phyloP scores from a whole-genome alignment of 805 yeast genomes.

The Metschnikowia rubicola region DNA sequence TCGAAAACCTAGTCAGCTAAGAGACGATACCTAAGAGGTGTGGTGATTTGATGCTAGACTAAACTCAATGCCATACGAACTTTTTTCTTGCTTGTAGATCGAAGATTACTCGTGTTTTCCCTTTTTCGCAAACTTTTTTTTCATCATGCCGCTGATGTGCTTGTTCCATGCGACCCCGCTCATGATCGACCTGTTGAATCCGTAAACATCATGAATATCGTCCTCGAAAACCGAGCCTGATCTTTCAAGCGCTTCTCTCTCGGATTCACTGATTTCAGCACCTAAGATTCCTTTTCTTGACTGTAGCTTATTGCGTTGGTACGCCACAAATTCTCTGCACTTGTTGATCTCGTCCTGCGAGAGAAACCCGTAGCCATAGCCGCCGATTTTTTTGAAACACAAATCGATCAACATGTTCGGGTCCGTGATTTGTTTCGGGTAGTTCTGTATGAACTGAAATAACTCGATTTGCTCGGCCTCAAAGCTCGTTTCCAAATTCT shows the following conservation, averaged over 20 bases:
- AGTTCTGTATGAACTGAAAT: slow-evolving; percentile 82
- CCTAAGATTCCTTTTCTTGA: slow-evolving; percentile 26
- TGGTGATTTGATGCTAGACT: too few species aligned
- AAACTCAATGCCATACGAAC: background rate
- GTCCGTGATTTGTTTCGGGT: slow-evolving; percentile 68
- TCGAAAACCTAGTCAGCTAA: too few species aligned
- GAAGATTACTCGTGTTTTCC: background rate
- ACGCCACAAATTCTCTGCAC: slow-evolving; percentile 74
- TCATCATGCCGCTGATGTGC: slow-evolving; percentile 51
- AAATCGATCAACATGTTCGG: slow-evolving; percentile 67
- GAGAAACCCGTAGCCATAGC: slow-evolving; percentile 62
- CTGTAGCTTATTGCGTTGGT: slow-evolving; percentile 46
- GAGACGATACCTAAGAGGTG: too few species aligned
- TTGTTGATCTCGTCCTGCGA: slow-evolving; percentile 79
- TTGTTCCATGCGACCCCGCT: slow-evolving; percentile 64
- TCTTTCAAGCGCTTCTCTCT: slow-evolving; percentile 29
- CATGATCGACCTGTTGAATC: slow-evolving; percentile 42
- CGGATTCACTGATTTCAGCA: slow-evolving; percentile 39
- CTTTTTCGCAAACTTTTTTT: slow-evolving; percentile 9
- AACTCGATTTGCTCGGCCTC: slow-evolving; percentile 47
- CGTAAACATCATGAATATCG: slow-evolving; percentile 42
- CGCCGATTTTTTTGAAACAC: slow-evolving; percentile 70
- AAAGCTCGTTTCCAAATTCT: slow-evolving; percentile 17
- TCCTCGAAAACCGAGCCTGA: slow-evolving; percentile 22
- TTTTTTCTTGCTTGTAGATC: background rate